These are phyloP conservation scores for Lentinula boryana DNA, from an alignment of 768 basidiomycete species.

Conservation along the genomic window DNA sequence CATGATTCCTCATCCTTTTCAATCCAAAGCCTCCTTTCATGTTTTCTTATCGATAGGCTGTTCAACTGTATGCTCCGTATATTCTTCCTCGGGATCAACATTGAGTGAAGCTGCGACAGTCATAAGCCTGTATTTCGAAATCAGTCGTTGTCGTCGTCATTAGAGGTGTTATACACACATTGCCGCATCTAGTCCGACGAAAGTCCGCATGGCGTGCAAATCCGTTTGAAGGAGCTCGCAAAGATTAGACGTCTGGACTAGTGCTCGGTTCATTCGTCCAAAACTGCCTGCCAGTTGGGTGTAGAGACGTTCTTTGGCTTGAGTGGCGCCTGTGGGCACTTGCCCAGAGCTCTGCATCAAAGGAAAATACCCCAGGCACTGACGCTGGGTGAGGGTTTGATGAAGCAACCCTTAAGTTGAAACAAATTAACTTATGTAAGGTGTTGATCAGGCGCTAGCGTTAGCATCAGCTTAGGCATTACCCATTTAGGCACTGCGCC, in stretches of 20 bases:
- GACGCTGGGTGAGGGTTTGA: too few relatives aligned
- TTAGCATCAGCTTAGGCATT: background rate
- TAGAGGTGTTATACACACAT: conserved; percentile 46
- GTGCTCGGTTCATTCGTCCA: conserved; percentile 58
- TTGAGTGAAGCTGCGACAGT: conserved; percentile 39
- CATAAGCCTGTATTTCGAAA: conserved; percentile 35
- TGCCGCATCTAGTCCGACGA: conserved; percentile 75
- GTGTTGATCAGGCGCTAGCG: too few relatives aligned
- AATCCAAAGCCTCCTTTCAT: background rate
- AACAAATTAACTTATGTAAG: background rate
- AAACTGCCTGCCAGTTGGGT: conserved; percentile 67
- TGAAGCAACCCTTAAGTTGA: too few relatives aligned
- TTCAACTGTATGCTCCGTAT: background rate
- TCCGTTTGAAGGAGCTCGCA: conserved; percentile 74
- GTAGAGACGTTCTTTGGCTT: conserved; percentile 79
- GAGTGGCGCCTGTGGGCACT: conserved; percentile 57
- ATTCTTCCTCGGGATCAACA: conserved; percentile 17
- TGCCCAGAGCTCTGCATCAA: background rate
- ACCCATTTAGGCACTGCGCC: background rate
- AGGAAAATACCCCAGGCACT: background rate
- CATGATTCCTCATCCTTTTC: background rate
- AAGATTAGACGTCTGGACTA: conserved; percentile 69
- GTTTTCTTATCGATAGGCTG: background rate
- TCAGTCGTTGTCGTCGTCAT: background rate
- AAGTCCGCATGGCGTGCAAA: conserved; percentile 70